Evolutionary conservation across 306 rosid species (phyloP), one percentile per base, ranked within the genome.

Genomic region (Sicyos edulis): DNA sequence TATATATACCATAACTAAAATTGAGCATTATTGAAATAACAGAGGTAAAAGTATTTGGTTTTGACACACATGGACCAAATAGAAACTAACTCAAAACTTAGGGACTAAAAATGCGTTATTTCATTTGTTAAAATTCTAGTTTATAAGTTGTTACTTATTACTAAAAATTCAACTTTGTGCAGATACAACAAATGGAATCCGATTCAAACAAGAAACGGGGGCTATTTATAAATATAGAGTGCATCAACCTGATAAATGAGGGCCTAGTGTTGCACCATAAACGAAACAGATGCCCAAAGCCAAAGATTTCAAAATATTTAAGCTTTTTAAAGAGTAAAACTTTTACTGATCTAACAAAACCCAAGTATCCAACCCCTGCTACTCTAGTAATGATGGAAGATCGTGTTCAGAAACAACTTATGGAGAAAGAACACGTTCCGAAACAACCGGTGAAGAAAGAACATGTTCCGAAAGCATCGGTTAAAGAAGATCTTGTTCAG

Each of bases 281-380:
- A 49, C 96, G 83, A 74, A 82, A 89, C 64, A 91, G 97, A 52
- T 93, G 99, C 76, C 87, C 95, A 50, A 87, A 89, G 78, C 96
- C 95, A 56, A 42, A 57, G 11, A 87, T 96, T 97, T 83, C 99
- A 21, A 93, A 82, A 82, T 93, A 91, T 82, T 61, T 87, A 83
- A 93, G 96, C 81, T 93, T 91, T 81, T 69, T 93, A 63, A 91
- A 85, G 79, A 86, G 97, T 87, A 91, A 89, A 82, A 76, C 87
- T 65, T 93, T 84, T 89, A 82, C 86, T 6, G 96, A 91, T 63
- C 80, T 91, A 75, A 91, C 99, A 54, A 73, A 61, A 77, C 97
- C 97, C 15, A 93, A 87, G 72, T 78, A 70, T 78, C 82, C 58
- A 21, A 91, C 79, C 80, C 87, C 92, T 74, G 88, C 88, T 74